Percentiles rank a stretch among this genome's conserved stretches.
These are phyloP conservation scores for Kwoniella heveanensis DNA, from an alignment of 768 basidiomycete species.

Conservation along the genomic window DNA sequence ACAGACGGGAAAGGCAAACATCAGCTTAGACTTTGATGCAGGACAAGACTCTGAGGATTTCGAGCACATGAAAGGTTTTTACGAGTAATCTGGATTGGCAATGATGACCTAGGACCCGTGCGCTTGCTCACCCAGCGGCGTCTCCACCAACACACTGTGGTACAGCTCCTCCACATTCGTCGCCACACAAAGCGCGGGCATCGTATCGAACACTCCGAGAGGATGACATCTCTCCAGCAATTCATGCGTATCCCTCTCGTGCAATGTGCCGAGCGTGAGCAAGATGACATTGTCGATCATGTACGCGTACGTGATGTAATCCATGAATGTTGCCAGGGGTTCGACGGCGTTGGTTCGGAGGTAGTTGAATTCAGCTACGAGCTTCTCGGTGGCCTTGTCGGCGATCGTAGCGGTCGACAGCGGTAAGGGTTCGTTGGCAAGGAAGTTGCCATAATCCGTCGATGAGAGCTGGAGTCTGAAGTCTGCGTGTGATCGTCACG, in stretches of 20 bases:
- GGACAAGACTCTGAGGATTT: too few species aligned
- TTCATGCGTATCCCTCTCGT: conserved; percentile 96
- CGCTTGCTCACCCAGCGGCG: conserved; percentile 76
- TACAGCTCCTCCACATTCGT: conserved; percentile 98
- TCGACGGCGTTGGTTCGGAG: conserved; percentile 86
- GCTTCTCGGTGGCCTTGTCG: conserved; percentile 91
- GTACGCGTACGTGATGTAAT: conserved; percentile 97
- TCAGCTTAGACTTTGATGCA: too few species aligned
- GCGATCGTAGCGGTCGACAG: conserved; percentile 91
- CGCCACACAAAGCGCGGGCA: conserved; percentile 98
- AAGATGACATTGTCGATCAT: conserved; percentile 99
- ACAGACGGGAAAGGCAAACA: not conserved
- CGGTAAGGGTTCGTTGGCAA: conserved; percentile 91
- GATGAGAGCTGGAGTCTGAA: conserved; percentile 91
- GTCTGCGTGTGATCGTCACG: conserved; percentile 63
- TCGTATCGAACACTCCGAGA: conserved; percentile 93
- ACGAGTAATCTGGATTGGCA: too few species aligned
- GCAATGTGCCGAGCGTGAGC: conserved; percentile 93
- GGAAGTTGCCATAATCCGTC: conserved; percentile 97
- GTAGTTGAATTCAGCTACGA: conserved; percentile 97
- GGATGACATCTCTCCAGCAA: conserved; percentile 95
- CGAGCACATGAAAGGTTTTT: too few species aligned
- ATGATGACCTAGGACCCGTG: too few species aligned
- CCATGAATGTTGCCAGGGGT: conserved; percentile 87
- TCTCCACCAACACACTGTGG: conserved; percentile 94